Conservation (phyloP, 345 rosid genomes). For the Bruguiera sexangula region DNA sequence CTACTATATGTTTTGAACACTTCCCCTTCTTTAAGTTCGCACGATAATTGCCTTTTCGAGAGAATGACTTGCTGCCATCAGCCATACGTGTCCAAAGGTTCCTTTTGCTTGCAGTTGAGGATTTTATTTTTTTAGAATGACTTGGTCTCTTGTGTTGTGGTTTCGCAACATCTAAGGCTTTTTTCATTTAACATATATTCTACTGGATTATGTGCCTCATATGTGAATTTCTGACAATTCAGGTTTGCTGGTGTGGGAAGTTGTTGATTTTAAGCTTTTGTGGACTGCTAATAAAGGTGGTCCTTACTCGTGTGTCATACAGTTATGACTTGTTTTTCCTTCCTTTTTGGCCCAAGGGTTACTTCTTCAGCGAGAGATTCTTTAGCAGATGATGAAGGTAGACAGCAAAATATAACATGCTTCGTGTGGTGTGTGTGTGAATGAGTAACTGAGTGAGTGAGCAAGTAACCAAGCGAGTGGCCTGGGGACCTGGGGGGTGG, state of each 20-base stretch:
- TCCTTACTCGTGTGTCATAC: conserved; percentile 25
- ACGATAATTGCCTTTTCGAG: too few species aligned
- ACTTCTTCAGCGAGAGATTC: conserved; percentile 14
- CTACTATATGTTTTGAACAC: too few species aligned
- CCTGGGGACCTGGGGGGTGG: background rate
- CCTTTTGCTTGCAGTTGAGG: too few species aligned
- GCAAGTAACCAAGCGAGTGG: too few species aligned
- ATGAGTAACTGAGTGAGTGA: background rate
- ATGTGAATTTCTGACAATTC: conserved; percentile 16
- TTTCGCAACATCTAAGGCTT: conserved; percentile 4
- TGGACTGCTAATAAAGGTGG: conserved; percentile 17
- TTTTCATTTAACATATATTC: background rate
- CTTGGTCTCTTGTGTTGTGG: background rate
- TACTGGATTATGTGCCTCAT: background rate
- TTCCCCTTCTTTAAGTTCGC: too few species aligned
- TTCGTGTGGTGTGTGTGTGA: background rate
- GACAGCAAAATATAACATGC: background rate
- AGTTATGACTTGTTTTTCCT: conserved; percentile 65
- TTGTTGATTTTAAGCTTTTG: conserved; percentile 20
- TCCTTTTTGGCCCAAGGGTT: conserved; percentile 30
- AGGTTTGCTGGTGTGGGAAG: conserved; percentile 25
- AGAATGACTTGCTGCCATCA: too few species aligned
- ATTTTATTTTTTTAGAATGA: background rate
- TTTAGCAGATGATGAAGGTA: conserved; percentile 65
- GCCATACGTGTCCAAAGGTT: too few species aligned